Percentiles rank a stretch among this genome's conserved stretches.
phyloP scores from a whole-genome alignment of 352 stramenopile species.

The Phytopythium ostracodes region DNA sequence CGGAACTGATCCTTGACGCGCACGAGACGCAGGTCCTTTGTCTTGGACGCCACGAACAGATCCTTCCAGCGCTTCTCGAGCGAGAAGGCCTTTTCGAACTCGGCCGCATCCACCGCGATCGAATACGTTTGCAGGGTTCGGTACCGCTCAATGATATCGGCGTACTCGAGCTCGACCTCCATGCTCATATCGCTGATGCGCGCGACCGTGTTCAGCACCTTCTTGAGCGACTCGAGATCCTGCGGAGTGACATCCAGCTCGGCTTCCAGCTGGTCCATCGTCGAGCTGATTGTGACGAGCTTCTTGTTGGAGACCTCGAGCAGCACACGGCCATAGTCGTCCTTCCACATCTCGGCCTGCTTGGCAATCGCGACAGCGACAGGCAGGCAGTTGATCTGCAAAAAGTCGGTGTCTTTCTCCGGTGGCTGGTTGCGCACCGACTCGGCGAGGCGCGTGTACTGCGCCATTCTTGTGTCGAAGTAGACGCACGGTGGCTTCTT shows the following conservation, averaged over 20 bases:
- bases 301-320: slow-evolving; percentile 86
- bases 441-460: slow-evolving; percentile 88
- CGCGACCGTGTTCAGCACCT: slow-evolving; percentile 91
- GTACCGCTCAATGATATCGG: slow-evolving; percentile 92
- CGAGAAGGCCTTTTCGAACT: slow-evolving; percentile 67
- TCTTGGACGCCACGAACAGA: slow-evolving; percentile 84
- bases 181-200: slow-evolving; percentile 85
- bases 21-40: slow-evolving; percentile 90
- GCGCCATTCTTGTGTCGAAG: slow-evolving; percentile 92
- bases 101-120: slow-evolving; percentile 65
- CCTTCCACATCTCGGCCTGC: slow-evolving; percentile 92
- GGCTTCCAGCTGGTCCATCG: slow-evolving; percentile 74
- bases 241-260: slow-evolving; percentile 77
- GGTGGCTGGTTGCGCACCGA: slow-evolving; percentile 86
- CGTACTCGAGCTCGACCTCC: slow-evolving; percentile 94
- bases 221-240: slow-evolving; percentile 93
- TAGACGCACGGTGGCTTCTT: slow-evolving; percentile 92
- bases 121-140: slow-evolving; percentile 79
- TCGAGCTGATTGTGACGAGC: slow-evolving; percentile 59
- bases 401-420: slow-evolving; percentile 93
- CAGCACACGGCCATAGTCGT: slow-evolving; percentile 92
- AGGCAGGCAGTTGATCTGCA: slow-evolving; percentile 91
- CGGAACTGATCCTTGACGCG: slow-evolving; percentile 95
- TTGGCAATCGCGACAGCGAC: slow-evolving; percentile 89
- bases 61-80: slow-evolving; percentile 84